Conservation (phyloP, 2,329 filamentous ascomycete genomes). For the Hirsutella minnesotensis region DNA sequence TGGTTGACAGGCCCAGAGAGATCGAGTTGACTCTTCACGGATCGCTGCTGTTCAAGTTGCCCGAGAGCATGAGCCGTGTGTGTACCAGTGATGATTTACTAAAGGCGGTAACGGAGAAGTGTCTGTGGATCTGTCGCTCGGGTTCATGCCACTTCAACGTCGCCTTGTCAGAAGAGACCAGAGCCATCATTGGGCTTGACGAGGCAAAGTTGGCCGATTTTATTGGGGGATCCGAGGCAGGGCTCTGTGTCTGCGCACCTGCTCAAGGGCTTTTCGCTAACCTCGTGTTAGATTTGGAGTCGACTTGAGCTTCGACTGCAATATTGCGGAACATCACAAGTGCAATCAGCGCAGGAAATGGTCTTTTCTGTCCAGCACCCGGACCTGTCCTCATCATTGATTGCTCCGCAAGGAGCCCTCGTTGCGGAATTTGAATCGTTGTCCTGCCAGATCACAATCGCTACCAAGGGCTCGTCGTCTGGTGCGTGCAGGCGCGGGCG, state of each 20-base stretch:
- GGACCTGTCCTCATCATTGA: slow-evolving; percentile 17
- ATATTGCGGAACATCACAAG: slow-evolving; percentile 3
- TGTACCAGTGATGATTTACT: slow-evolving; percentile 13
- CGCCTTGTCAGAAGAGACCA: slow-evolving; percentile 11
- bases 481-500: not conserved
- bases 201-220: slow-evolving; percentile 7
- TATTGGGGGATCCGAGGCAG: slow-evolving; percentile 17
- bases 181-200: slow-evolving; percentile 5
- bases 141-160: slow-evolving; percentile 17
- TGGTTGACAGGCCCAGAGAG: slow-evolving; percentile 10
- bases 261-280: not conserved
- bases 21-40: slow-evolving; percentile 13
- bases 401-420: slow-evolving; percentile 13
- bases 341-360: slow-evolving; percentile 9
- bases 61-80: slow-evolving; percentile 4
- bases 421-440: slow-evolving; percentile 15
- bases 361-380: slow-evolving; percentile 25
- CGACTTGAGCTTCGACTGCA: slow-evolving; percentile 17
- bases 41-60: slow-evolving; percentile 15
- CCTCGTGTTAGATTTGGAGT: slow-evolving; percentile 16
- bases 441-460: slow-evolving; percentile 14
- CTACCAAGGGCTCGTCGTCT: not conserved
- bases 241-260: not conserved
- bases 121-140: slow-evolving; percentile 21
- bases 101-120: slow-evolving; percentile 7